Conservation (phyloP, 208 protist species). For the Trypanosoma scelopori region DNA sequence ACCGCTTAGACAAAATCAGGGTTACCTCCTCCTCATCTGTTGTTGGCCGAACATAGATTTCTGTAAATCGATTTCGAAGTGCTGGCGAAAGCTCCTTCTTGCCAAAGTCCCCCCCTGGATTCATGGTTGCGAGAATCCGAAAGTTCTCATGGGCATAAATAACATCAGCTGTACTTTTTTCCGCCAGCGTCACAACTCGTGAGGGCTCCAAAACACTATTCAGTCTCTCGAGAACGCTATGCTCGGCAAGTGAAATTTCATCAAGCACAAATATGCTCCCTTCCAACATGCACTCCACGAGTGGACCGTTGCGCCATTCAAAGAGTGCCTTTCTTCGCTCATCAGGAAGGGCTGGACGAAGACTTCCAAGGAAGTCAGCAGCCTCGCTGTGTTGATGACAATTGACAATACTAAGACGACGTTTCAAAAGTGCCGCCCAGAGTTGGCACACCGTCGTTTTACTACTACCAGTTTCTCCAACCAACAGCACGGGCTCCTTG, state of each 20-base stretch:
- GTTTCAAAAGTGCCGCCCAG: slow-evolving; percentile 81
- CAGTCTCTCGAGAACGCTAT: slow-evolving; percentile 99
- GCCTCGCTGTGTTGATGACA: slow-evolving; percentile 99
- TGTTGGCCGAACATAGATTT: slow-evolving; percentile 98
- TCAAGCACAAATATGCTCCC: slow-evolving; percentile 99
- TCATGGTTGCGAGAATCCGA: slow-evolving; percentile 99
- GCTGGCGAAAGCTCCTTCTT: slow-evolving; percentile 99
- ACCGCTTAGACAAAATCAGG: slow-evolving; percentile 88
- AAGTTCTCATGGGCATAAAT: slow-evolving; percentile 92
- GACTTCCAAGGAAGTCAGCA: slow-evolving; percentile 97
- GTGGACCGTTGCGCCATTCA: slow-evolving; percentile 98
- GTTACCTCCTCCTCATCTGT: slow-evolving; percentile 91
- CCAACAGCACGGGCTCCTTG: slow-evolving; percentile 97
- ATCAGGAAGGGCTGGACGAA: slow-evolving; percentile 83
- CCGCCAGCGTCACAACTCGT: slow-evolving; percentile 95
- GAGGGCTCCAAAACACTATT: slow-evolving; percentile 99
- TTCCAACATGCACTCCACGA: slow-evolving; percentile 98
- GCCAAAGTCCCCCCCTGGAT: slow-evolving; percentile 99
- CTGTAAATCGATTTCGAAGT: slow-evolving; percentile 99
- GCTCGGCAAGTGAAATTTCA: slow-evolving; percentile 99
- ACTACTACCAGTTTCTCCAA: slow-evolving; percentile 99
- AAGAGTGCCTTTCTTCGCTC: slow-evolving; percentile 93
- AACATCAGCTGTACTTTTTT: slow-evolving; percentile 94
- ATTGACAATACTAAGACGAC: slow-evolving; percentile 97
- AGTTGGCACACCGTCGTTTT: slow-evolving; percentile 99